phyloP scores from a whole-genome alignment of 169 alveolate species.

The Cryptosporidium baileyi region DNA sequence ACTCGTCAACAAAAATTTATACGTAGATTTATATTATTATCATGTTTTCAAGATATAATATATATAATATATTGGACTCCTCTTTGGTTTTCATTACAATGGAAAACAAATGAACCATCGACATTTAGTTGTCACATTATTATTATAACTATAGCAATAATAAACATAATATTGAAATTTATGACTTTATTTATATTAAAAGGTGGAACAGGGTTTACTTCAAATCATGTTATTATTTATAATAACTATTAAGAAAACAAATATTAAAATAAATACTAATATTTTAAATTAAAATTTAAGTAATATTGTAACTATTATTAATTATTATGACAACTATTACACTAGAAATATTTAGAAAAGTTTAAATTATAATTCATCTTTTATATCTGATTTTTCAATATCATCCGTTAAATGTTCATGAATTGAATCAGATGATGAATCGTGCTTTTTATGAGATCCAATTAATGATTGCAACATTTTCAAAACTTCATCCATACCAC shows the following conservation, averaged over 20 bases:
- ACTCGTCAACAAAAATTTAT: slow-evolving; percentile 40
- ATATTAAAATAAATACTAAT: not conserved
- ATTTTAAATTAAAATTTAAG: not conserved
- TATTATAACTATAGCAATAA: not conserved
- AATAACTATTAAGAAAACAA: not conserved
- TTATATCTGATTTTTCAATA: not conserved
- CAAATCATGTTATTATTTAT: slow-evolving; percentile 34
- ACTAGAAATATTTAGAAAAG: not conserved
- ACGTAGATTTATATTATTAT: slow-evolving; percentile 45
- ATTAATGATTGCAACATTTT: slow-evolving; percentile 49
- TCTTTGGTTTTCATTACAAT: slow-evolving; percentile 65
- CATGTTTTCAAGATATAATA: slow-evolving; percentile 42
- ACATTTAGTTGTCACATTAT: slow-evolving; percentile 42
- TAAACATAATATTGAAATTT: slow-evolving; percentile 13
- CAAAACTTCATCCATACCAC: slow-evolving; percentile 54
- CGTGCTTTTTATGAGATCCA: not conserved
- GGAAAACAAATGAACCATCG: slow-evolving; percentile 63
- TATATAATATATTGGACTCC: slow-evolving; percentile 61
- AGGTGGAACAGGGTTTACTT: slow-evolving; percentile 62
- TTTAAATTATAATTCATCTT: slow-evolving; percentile 15
- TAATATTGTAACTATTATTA: not conserved
- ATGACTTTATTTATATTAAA: slow-evolving; percentile 16
- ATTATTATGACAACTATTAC: not conserved
- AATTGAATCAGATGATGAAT: not conserved
- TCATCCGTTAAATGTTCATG: not conserved